Evolutionary conservation across 2,329 filamentous ascomycete species (phyloP).

Genomic region (Nemania sp.): DNA sequence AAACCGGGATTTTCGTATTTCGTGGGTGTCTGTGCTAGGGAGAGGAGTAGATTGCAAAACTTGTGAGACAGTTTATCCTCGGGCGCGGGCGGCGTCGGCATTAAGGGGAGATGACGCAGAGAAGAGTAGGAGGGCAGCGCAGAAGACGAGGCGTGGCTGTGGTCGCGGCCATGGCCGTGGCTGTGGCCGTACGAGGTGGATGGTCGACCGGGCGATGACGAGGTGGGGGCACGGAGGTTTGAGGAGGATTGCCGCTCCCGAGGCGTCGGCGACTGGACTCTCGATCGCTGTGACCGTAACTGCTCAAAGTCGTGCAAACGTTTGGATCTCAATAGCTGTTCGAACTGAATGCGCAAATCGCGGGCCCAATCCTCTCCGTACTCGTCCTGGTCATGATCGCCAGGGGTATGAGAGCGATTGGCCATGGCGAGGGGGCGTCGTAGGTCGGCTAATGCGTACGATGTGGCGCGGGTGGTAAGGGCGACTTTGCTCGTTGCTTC

Average conservation of each 20-base stretch:
- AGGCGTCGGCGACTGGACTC: constrained; percentile 61
- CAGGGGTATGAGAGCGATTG: constrained; percentile 30
- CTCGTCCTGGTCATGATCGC: constrained; percentile 40
- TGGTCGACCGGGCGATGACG: constrained; percentile 49
- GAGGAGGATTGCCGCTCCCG: constrained; percentile 56
- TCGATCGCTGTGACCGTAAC: constrained; percentile 60
- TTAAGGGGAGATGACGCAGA: constrained; percentile 66
- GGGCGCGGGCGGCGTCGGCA: constrained; percentile 72
- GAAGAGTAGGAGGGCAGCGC: constrained; percentile 65
- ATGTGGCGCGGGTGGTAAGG: background rate
- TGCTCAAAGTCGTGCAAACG: constrained; percentile 82
- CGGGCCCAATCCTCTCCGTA: constrained; percentile 77
- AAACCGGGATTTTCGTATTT: constrained; percentile 97
- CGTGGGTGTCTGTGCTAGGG: constrained; percentile 82
- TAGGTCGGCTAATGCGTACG: background rate
- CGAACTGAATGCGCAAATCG: constrained; percentile 81
- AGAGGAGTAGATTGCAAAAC: constrained; percentile 81
- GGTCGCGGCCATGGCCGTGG: no score
- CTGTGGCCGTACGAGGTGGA: constrained; percentile 46
- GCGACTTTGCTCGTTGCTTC: background rate
- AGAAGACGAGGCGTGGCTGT: constrained; percentile 23
- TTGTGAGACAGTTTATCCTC: constrained; percentile 70
- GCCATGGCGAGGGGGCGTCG: constrained; percentile 31
- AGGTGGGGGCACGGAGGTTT: constrained; percentile 49
- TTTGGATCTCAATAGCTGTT: constrained; percentile 83